Evolutionary conservation across 2,329 filamentous ascomycete genomes (phyloP), one percentile per base, ranked within the genome.

Genomic region (Boeremia exigua): DNA sequence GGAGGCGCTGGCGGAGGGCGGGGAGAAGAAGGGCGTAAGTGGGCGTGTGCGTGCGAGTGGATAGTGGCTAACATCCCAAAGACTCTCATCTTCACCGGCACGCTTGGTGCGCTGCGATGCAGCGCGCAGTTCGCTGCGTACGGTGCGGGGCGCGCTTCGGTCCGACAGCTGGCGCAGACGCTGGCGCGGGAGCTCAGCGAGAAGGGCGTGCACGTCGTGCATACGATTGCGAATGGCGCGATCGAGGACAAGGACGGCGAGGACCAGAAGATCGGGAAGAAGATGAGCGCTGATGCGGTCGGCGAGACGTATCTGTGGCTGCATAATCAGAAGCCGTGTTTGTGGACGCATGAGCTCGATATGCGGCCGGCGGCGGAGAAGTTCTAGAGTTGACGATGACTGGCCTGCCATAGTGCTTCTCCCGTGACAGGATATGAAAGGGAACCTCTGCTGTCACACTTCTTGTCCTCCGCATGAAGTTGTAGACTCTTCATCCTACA

Each of bases 201-300:
- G n/a, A 81, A 79, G 56, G 83, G 84, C 2, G 70, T 86, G 0
- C 83, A 86, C 67, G 82, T 85, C 3, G 82, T 82, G n/a, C 84
- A 87, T 70, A 78, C 83, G 2, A 83, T 86, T 56, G 82, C 81
- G 0, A 86, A 86, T 63, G 83, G 82, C 0, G 72, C 69, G 0
- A 85, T 86, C 50, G 75, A 72, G 28, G 83, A 85, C 64, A 80
- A 80, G 50, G 73, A 82, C 27, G 78, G 77, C 1, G 78, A 82
- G 50, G 79, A 80, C 27, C 77, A 78, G 37, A 73, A 74, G 61
- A 76, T 64, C 0, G 83, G 83, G 3, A 84, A 83, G 76, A 82
- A 80, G 54, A 86, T 86, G 75, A 81, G 81, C 46, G 82, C 82
- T 0, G 82, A 86, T 67, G 82, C 81, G 25, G 82, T 86, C 4